Evolutionary conservation across 768 basidiomycete species (phyloP).

Genomic region (Daedaleopsis nitida): DNA sequence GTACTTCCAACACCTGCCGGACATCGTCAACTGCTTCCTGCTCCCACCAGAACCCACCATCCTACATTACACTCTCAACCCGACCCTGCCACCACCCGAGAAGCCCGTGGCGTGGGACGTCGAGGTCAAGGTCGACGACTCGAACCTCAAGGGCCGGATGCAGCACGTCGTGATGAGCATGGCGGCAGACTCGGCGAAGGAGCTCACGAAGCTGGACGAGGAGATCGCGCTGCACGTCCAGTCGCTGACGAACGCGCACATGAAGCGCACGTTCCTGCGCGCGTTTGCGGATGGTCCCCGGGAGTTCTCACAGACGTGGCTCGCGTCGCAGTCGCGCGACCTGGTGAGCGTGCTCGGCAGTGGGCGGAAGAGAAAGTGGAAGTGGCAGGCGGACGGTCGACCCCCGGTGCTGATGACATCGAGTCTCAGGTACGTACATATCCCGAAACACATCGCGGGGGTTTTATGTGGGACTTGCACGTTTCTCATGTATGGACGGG

Average conservation of each 20-base stretch:
- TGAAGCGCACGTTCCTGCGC: slow-evolving; percentile 84
- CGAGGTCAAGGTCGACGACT: no score
- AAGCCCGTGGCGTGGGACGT: slow-evolving; percentile 74
- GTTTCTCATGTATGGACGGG: no score
- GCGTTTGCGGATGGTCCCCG: slow-evolving; percentile 80
- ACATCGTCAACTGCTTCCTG: slow-evolving; percentile 81
- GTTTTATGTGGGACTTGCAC: no score
- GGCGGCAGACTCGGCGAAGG: slow-evolving; percentile 69
- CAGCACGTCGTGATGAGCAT: slow-evolving; percentile 62
- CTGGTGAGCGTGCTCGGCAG: slow-evolving; percentile 85
- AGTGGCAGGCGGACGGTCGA: no score
- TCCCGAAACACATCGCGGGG: no score
- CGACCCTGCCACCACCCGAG: slow-evolving; percentile 62
- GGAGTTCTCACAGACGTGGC: slow-evolving; percentile 85
- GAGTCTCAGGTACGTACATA: no score
- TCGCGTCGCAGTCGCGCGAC: slow-evolving; percentile 91
- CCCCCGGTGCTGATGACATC: no score
- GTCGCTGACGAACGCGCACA: slow-evolving; percentile 82
- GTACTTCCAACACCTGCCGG: slow-evolving; percentile 81
- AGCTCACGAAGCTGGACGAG: slow-evolving; percentile 78
- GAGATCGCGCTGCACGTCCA: slow-evolving; percentile 90
- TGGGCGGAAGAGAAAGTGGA: slow-evolving; percentile 52
- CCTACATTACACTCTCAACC: slow-evolving; percentile 75
- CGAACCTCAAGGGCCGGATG: slow-evolving; percentile 72
- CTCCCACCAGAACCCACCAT: slow-evolving; percentile 77